Percentiles rank a stretch among this genome's conserved stretches.
These are phyloP conservation scores for Suillus lakei DNA, from an alignment of 768 basidiomycete species.

Conservation along the genomic window DNA sequence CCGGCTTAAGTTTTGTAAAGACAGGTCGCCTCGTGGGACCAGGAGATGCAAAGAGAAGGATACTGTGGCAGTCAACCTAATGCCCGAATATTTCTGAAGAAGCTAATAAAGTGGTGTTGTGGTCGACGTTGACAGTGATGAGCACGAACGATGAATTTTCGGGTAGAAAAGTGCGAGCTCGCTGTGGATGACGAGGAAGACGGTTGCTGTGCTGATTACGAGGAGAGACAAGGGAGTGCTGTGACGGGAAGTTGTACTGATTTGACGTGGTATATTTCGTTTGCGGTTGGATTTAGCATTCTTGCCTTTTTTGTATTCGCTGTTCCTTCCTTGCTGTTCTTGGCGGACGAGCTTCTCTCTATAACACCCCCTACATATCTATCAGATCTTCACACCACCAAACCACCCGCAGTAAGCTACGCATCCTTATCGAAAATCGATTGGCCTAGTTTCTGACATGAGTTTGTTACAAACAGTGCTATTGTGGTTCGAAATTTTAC, in stretches of 20 bases:
- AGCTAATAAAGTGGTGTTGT: slow-evolving; percentile 3
- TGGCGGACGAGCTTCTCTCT: slow-evolving; percentile 26
- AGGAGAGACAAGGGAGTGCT: slow-evolving; percentile 24
- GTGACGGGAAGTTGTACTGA: slow-evolving; percentile 38
- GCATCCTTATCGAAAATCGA: not conserved
- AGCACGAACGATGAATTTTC: not conserved
- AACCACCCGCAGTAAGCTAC: not conserved
- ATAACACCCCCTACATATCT: not conserved
- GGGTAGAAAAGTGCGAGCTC: not conserved
- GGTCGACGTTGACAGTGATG: slow-evolving; percentile 3
- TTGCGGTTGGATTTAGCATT: slow-evolving; percentile 39
- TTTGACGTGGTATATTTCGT: slow-evolving; percentile 35
- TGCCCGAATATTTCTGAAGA: slow-evolving; percentile 7
- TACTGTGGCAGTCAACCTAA: slow-evolving; percentile 6
- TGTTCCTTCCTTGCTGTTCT: slow-evolving; percentile 26
- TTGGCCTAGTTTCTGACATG: not conserved
- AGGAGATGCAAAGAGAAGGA: slow-evolving; percentile 12
- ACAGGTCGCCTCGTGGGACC: slow-evolving; percentile 42
- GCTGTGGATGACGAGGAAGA: slow-evolving; percentile 15
- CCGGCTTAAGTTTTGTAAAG: slow-evolving; percentile 16
- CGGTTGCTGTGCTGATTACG: slow-evolving; percentile 25
- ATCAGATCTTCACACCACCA: not conserved
- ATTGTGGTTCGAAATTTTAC: not conserved
- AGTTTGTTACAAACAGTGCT: not conserved
- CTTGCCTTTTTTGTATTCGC: slow-evolving; percentile 34